Evolutionary conservation across 2,329 filamentous ascomycete genomes (phyloP).

Genomic region (Ascosphaera pollenicola): DNA sequence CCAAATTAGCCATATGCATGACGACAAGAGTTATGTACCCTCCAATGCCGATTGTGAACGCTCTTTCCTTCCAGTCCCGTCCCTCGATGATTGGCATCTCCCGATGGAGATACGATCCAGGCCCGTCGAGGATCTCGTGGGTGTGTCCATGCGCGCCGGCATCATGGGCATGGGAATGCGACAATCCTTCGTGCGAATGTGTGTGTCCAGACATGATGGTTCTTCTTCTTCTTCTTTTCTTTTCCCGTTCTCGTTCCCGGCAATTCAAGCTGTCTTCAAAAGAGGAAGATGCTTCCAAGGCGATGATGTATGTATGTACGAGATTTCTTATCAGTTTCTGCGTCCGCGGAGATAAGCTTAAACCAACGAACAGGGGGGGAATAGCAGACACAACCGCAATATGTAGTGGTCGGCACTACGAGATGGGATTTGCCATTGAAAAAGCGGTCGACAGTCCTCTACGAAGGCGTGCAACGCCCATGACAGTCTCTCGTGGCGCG

Average conservation of each 20-base stretch:
- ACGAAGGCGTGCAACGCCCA: too few relatives aligned
- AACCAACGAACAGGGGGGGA: too few relatives aligned
- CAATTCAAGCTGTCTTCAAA: too few relatives aligned
- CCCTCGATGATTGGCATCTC: slow-evolving; percentile 90
- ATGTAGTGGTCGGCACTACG: too few relatives aligned
- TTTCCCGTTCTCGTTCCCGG: background rate
- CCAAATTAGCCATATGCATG: background rate
- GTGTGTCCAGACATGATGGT: slow-evolving; percentile 5
- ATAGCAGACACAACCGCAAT: too few relatives aligned
- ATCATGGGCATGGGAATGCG: slow-evolving; percentile 35
- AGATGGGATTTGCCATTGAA: too few relatives aligned
- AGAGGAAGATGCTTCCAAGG: too few relatives aligned
- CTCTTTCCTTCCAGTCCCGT: slow-evolving; percentile 65
- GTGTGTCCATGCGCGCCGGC: slow-evolving; percentile 62
- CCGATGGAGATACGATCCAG: slow-evolving; percentile 68
- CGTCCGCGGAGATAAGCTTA: too few relatives aligned
- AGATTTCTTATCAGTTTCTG: too few relatives aligned
- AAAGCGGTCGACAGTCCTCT: too few relatives aligned
- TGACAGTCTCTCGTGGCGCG: too few relatives aligned
- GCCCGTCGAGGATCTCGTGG: slow-evolving; percentile 86
- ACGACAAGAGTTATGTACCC: slow-evolving; percentile 43
- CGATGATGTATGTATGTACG: too few relatives aligned
- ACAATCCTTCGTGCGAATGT: slow-evolving; percentile 17
- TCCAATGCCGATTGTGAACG: slow-evolving; percentile 95
- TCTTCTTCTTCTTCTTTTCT: background rate